Evolutionary conservation across 345 rosid genomes (phyloP), one percentile per base, ranked within the genome.

Genomic region (Noccaea caerulescens): DNA sequence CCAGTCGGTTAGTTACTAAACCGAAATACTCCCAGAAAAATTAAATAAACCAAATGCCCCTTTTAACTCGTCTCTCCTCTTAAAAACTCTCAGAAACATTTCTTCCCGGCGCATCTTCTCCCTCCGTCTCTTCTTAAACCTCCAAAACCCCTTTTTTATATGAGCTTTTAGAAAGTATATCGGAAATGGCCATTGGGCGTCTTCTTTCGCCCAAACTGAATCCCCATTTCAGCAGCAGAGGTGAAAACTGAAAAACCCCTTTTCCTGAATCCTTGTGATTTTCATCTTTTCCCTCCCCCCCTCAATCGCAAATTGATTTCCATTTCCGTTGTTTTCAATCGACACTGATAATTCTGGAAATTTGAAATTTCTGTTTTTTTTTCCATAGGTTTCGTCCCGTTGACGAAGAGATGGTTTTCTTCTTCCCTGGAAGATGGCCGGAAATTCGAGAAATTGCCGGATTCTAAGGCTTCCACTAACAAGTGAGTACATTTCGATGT

Each of bases 151-250:
- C 6, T 16, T 25, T 66, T 10, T 6, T 3, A 9, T 9, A 9
- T 20, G 23, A 55, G 33, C n/a, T 3, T 47, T 18, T 8, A 30
- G 67, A 37, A 36, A 37, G 6, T 8, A 11, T 30, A 18, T 43
- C 54, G 4, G 16, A 50, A 43, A 76, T 78, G 84, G 64, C 79
- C 14, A 59, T 76, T n/a, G 69, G 71, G 52, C 76, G 74, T 63
- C 67, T 81, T 11, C 76, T 78, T 13, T 66, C 62, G 11, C 72
- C 72, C 55, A 81, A 58, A 56, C 47, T 45, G 43, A 50, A 20
- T 12, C 46, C 36, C 5, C 71, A 51, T 76, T 69, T 60, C 69
- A 69, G 10, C 42, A 50, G 3, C 6, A 68, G 51, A 65, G 80
- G 84, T 81, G 66, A 72, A 25, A 38, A 1, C 3, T 16, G 2